These are phyloP conservation scores for Teratosphaeria nubilosa DNA, from an alignment of 2,329 filamentous ascomycete species.

Conservation along the genomic window DNA sequence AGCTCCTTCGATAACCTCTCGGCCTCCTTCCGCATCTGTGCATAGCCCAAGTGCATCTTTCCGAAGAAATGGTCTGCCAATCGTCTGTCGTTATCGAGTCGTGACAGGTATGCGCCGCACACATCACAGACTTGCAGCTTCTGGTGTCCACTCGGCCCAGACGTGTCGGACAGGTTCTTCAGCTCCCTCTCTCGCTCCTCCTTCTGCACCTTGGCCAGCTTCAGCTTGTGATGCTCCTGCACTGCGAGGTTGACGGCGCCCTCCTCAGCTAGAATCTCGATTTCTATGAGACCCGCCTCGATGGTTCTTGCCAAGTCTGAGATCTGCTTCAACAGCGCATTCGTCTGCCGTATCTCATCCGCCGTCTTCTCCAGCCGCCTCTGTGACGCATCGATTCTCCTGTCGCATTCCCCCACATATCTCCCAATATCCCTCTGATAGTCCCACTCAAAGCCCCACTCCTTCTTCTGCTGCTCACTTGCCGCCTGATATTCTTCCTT, in stretches of 20 bases:
- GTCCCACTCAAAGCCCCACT: slow-evolving; percentile 88
- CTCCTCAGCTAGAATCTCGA: slow-evolving; percentile 73
- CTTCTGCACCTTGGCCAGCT: slow-evolving; percentile 70
- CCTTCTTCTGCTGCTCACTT: slow-evolving; percentile 58
- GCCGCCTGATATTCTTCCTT: slow-evolving; percentile 81
- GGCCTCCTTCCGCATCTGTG: slow-evolving; percentile 91
- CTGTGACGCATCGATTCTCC: slow-evolving; percentile 83
- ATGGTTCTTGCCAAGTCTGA: slow-evolving; percentile 69
- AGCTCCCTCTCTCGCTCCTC: slow-evolving; percentile 77
- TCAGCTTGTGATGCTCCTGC: slow-evolving; percentile 79
- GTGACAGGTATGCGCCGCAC: slow-evolving; percentile 84
- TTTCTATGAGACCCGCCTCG: slow-evolving; percentile 72
- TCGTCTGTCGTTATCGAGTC: slow-evolving; percentile 87
- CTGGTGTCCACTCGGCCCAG: slow-evolving; percentile 87
- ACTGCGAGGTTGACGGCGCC: slow-evolving; percentile 72
- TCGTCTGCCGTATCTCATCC: slow-evolving; percentile 90
- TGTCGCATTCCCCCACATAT: slow-evolving; percentile 94
- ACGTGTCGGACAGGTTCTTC: slow-evolving; percentile 82
- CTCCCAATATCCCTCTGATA: slow-evolving; percentile 93
- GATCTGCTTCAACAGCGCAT: slow-evolving; percentile 77
- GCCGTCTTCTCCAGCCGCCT: slow-evolving; percentile 90
- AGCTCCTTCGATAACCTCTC: slow-evolving; percentile 81
- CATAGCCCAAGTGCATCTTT: slow-evolving; percentile 98
- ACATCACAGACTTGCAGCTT: slow-evolving; percentile 98
- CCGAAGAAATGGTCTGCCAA: slow-evolving; percentile 97